phyloP scores from a whole-genome alignment of 495 filamentous ascomycete species.

The Hyaloscypha variabilis region DNA sequence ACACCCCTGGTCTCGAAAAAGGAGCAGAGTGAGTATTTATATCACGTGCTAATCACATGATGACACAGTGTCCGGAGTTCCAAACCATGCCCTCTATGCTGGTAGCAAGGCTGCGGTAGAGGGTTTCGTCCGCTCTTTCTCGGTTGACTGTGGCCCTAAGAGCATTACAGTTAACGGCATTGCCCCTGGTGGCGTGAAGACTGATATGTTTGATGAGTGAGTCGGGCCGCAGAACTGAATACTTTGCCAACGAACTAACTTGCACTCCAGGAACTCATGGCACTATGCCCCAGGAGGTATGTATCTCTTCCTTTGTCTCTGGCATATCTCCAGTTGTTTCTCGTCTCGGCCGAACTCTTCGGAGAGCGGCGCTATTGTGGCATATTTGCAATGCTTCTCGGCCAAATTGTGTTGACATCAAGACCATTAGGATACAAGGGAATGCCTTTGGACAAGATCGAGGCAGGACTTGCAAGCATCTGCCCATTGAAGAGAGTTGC shows the following conservation, averaged over 20 bases:
- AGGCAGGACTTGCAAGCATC: conserved; percentile 41
- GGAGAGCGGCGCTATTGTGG: no score
- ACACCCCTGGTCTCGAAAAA: not conserved
- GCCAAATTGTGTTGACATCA: no score
- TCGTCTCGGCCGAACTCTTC: no score
- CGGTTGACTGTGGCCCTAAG: conserved; percentile 69
- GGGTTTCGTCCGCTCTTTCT: conserved; percentile 75
- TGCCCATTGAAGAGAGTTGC: conserved; percentile 57
- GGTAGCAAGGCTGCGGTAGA: conserved; percentile 78
- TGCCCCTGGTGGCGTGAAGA: conserved; percentile 77
- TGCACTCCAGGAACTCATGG: conserved; percentile 52
- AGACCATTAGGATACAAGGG: conserved; percentile 41
- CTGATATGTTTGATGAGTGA: conserved; percentile 69
- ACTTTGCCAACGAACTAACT: not conserved
- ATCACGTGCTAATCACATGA: conserved; percentile 2
- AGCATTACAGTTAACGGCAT: conserved; percentile 76
- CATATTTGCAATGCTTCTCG: no score
- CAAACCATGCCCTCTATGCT: conserved; percentile 75
- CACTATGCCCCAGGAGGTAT: conserved; percentile 64
- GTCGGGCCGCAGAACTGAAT: not conserved
- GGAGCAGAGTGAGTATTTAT: not conserved
- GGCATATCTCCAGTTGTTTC: no score
- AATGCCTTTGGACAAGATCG: conserved; percentile 44
- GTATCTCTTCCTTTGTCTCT: no score
- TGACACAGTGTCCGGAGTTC: conserved; percentile 52